Conservation (phyloP, 176 grass and related monocot species). For the Raddia distichophylla region DNA sequence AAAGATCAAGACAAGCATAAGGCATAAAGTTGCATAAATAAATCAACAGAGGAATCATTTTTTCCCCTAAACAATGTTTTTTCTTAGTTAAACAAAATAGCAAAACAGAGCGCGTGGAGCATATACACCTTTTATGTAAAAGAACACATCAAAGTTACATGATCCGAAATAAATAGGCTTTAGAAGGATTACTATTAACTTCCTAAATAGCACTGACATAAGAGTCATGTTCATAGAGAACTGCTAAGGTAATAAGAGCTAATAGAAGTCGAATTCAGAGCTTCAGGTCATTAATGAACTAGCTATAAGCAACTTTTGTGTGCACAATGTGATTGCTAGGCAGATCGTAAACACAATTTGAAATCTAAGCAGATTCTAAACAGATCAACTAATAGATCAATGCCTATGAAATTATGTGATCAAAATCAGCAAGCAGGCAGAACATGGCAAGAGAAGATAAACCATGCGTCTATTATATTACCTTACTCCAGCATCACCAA, state of each 20-base stretch:
- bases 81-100: not conserved
- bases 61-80: not conserved
- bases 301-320: not conserved
- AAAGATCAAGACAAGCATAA: constrained; percentile 17
- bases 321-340: not conserved
- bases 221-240: not conserved
- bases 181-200: not conserved
- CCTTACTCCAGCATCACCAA: constrained; percentile 73
- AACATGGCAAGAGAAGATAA: not conserved
- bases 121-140: not conserved
- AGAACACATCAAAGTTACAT: not conserved
- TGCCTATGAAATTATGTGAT: not conserved
- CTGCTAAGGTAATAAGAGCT: not conserved
- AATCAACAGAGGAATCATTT: not conserved
- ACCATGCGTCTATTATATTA: constrained; percentile 8
- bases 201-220: not conserved
- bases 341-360: not conserved
- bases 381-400: not conserved
- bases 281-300: constrained; percentile 17
- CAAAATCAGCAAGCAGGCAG: not conserved
- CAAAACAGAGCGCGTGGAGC: not conserved
- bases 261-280: not conserved
- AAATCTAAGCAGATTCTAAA: not conserved
- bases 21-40: not conserved
- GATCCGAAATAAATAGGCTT: not conserved